Evolutionary conservation across 2,329 filamentous ascomycete genomes (phyloP).

Genomic region (Claviceps capensis): DNA sequence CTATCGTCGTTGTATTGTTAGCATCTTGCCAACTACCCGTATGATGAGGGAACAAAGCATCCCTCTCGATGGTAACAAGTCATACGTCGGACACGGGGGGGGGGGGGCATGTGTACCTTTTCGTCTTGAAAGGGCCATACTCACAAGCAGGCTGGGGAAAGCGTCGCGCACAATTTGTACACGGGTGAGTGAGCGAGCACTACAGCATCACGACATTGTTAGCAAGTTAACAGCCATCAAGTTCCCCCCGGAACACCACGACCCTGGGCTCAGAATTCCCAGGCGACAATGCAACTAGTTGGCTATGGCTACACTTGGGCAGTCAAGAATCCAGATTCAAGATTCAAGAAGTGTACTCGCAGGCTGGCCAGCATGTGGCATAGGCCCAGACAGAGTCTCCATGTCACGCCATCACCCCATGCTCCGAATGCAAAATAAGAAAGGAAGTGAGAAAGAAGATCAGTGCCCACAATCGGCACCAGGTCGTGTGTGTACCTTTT

Average conservation of each 20-base stretch:
- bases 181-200: conserved; percentile 41
- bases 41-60: too few relatives aligned
- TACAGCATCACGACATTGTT: conserved; percentile 10
- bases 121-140: conserved; percentile 21
- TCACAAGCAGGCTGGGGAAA: conserved; percentile 38
- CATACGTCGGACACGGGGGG: too few relatives aligned
- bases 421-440: neutral
- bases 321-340: neutral
- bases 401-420: neutral
- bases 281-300: neutral
- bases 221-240: neutral
- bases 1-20: conserved; percentile 1
- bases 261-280: neutral
- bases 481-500: conserved; percentile 25
- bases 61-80: too few relatives aligned
- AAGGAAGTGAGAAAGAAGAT: neutral
- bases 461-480: neutral
- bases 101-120: conserved; percentile 7
- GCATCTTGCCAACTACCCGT: neutral
- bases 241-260: neutral
- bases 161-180: conserved; percentile 37
- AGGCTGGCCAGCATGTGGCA: neutral
- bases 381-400: neutral
- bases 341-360: neutral
- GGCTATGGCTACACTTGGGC: neutral